These are phyloP conservation scores for Acanthamoeba royreba DNA, from an alignment of 208 protist species.

Conservation along the genomic window DNA sequence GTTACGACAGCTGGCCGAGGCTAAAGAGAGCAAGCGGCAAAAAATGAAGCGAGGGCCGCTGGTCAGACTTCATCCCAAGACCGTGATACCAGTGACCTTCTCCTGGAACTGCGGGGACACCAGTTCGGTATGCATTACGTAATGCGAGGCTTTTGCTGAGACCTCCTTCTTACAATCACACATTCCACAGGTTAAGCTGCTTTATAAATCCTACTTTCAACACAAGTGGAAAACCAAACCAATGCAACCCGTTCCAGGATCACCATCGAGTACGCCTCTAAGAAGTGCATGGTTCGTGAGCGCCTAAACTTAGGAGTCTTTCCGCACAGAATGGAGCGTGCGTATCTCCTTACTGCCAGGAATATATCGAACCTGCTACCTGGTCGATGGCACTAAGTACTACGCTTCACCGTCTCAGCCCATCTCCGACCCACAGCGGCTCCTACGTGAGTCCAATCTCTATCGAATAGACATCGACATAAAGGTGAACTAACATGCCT, in stretches of 20 bases:
- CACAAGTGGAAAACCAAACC: not conserved
- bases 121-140: too few species aligned
- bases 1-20: not conserved
- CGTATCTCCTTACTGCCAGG: not conserved
- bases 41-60: constrained; percentile 14
- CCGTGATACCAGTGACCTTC: constrained; percentile 13
- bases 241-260: not conserved
- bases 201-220: constrained; percentile 2
- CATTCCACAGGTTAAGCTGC: not conserved
- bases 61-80: not conserved
- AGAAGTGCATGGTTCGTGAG: not conserved
- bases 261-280: too few species aligned
- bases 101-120: too few species aligned
- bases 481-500: not conserved
- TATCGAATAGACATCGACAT: not conserved
- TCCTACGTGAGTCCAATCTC: not conserved
- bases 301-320: not conserved
- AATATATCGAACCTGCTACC: not conserved
- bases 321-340: not conserved
- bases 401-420: not conserved
- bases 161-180: too few species aligned
- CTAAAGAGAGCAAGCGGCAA: not conserved
- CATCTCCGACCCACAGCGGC: not conserved
- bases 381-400: not conserved
- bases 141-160: too few species aligned